Evolutionary conservation across 495 filamentous ascomycete species (phyloP), one percentile per base, ranked within the genome.

Genomic region (Staphylotrichum tortipilum): DNA sequence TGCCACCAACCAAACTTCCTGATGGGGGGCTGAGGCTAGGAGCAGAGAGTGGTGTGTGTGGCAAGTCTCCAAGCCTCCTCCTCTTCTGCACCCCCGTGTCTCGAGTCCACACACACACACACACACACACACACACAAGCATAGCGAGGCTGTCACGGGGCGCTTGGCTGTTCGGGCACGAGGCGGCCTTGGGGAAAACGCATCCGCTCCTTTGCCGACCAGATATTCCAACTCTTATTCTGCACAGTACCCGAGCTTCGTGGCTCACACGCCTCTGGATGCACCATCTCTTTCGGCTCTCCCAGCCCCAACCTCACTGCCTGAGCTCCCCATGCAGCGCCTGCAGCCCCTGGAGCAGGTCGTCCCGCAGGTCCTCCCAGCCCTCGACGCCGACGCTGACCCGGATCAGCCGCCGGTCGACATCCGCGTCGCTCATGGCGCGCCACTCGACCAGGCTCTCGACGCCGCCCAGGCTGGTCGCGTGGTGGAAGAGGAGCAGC

Each of bases 391-490:
- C 92, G 37, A 95, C 69, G 66, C 89, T 95, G 39, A 98, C 66
- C 45, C 92, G 74, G 65, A 95, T 60, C 62, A 98, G 62, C 55
- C 79, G 69, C 56, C 72, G 77, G 64, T 95, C 89, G 45, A 89
- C 83, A 9, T 53, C 71, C 12, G 65, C 41, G 73, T 98, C 92
- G 46, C 78, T 82, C 90, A 98, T 91, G 21, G 84, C 79, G 47
- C 84, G 66, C 84, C 87, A 89, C 71, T 92, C 88, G 60, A 98
- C 86, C 75, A 96, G 68, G 55, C 85, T 89, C 78, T 98, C 92
- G 9, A 97, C 89, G 2, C 91, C 89, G 4, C 92, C 92, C 6
- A 98, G 67, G 65, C 85, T 90, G 14, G 92, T 98, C 7, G 92
- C 90, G 75, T 98, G 92, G 55, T 94, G 87, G 72, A 96, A 98